Evolutionary conservation across 2,329 filamentous ascomycete genomes (phyloP).

Genomic region (Sarocladium brachiariae): DNA sequence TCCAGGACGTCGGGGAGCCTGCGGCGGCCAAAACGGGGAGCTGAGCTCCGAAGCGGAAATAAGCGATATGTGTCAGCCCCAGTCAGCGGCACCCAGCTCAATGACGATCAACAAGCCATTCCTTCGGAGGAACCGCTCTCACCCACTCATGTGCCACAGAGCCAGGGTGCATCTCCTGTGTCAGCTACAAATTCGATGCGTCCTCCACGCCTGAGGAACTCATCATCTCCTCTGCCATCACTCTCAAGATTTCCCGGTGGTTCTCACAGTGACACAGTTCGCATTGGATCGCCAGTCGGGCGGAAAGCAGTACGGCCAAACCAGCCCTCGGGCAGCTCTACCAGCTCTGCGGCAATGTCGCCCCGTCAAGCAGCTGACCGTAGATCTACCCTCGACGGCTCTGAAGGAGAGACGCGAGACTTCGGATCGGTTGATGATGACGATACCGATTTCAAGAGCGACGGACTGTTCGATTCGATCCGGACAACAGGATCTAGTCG

Average conservation of each 20-base stretch:
- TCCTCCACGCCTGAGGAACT: constrained; percentile 33
- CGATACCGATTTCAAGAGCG: constrained; percentile 71
- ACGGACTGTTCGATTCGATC: constrained; percentile 70
- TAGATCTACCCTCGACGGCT: constrained; percentile 58
- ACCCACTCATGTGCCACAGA: constrained; percentile 1
- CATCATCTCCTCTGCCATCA: constrained; percentile 50
- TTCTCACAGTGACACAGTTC: constrained; percentile 42
- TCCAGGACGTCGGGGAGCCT: constrained; percentile 47
- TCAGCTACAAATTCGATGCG: constrained; percentile 15
- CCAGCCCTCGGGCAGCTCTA: constrained; percentile 36
- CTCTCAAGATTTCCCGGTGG: constrained; percentile 48
- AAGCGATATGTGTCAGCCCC: constrained; percentile 51
- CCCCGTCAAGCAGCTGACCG: constrained; percentile 25
- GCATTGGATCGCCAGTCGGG: constrained; percentile 35
- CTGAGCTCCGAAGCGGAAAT: constrained; percentile 32
- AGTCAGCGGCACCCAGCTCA: constrained; percentile 25
- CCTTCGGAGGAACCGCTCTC: constrained; percentile 14
- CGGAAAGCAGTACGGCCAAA: constrained; percentile 30
- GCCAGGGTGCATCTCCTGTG: constrained; percentile 12
- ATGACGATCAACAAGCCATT: constrained; percentile 22
- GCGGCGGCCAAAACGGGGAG: constrained; percentile 45
- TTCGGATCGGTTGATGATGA: constrained; percentile 66
- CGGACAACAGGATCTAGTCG: constrained; percentile 64
- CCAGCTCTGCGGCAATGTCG: constrained; percentile 36
- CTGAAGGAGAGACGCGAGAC: constrained; percentile 59